Evolutionary conservation across 2,329 filamentous ascomycete species (phyloP), one percentile per base, ranked within the genome.

Genomic region (Phaeophleospora eucalypticola): DNA sequence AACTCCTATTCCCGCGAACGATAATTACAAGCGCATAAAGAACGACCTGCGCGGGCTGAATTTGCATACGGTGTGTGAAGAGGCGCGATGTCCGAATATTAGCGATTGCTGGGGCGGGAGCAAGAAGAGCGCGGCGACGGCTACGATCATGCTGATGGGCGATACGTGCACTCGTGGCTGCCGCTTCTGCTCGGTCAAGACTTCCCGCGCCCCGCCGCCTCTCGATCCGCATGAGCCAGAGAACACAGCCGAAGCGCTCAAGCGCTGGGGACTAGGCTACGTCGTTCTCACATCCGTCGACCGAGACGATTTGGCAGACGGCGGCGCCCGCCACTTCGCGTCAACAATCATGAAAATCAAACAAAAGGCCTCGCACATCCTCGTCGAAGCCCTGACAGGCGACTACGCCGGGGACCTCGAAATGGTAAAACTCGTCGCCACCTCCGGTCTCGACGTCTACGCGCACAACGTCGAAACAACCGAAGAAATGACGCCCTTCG

Each of bases 131-230:
- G 85, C 89, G 19, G 93, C 93, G 3, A 98, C 93, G 24, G 93
- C 93, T 2, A 98, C 93, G 9, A 97, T 98, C 69, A 98, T 98
- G 93, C 75, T 98, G 39, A 97, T 97, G 90, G 93, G 93, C 55
- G 93, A 98, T 68, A 97, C 91, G 7, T 98, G 93, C 71, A 98
- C 93, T 15, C 81, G 93, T 50, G 93, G 91, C 15, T 98, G 93
- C 71, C 82, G 93, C 43, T 98, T 98, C 76, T 98, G 93, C 78
- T 89, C 85, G 56, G 93, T 98, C 43, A 97, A 97, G 78, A 98
- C 93, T 2, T 84, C 75, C 48, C 83, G 86, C 36, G 72, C 75
- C 1, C 82, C 82, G 0, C 83, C 89, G 10, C 87, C 93, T 9
- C 78, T 98, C 41, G 93, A 98, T 66, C 87, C 88, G 2, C 91